phyloP scores from a whole-genome alignment of 192 early-diverging fungal genomes.

The Phycomyces nitens region DNA sequence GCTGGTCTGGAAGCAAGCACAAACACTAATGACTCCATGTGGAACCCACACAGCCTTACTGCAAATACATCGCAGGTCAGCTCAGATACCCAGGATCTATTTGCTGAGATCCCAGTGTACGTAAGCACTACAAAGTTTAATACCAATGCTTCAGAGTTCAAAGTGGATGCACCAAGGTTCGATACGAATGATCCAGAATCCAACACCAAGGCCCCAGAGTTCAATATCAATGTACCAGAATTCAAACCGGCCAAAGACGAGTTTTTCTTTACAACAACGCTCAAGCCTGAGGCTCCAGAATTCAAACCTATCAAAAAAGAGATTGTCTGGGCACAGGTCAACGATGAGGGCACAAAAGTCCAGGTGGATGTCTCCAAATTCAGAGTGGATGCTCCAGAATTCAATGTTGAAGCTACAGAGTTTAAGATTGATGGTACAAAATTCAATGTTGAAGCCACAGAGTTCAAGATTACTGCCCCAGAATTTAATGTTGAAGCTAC shows the following conservation, averaged over 20 bases:
- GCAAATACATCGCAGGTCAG: not conserved
- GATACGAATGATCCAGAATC: not conserved
- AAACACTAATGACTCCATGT: too few relatives aligned
- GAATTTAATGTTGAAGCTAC: not conserved
- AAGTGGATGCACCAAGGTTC: not conserved
- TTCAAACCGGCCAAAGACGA: not conserved
- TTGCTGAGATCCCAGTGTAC: not conserved
- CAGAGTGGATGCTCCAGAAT: not conserved
- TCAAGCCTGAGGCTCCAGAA: too few relatives aligned
- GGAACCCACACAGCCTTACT: too few relatives aligned
- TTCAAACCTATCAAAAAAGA: too few relatives aligned
- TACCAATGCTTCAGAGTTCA: not conserved
- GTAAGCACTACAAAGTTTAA: not conserved
- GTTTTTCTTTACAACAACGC: too few relatives aligned
- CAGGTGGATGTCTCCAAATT: not conserved
- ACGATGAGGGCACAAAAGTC: not conserved
- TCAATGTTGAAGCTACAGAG: not conserved
- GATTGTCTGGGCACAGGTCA: not conserved
- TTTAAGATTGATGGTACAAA: not conserved
- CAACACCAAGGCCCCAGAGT: not conserved
- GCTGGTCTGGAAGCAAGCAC: too few relatives aligned
- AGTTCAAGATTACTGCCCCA: not conserved
- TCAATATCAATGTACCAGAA: not conserved
- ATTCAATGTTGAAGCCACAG: not conserved
- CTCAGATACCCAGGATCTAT: not conserved